Evolutionary conservation across 2,329 filamentous ascomycete species (phyloP).

Genomic region (Ceratocystis harringtonii): DNA sequence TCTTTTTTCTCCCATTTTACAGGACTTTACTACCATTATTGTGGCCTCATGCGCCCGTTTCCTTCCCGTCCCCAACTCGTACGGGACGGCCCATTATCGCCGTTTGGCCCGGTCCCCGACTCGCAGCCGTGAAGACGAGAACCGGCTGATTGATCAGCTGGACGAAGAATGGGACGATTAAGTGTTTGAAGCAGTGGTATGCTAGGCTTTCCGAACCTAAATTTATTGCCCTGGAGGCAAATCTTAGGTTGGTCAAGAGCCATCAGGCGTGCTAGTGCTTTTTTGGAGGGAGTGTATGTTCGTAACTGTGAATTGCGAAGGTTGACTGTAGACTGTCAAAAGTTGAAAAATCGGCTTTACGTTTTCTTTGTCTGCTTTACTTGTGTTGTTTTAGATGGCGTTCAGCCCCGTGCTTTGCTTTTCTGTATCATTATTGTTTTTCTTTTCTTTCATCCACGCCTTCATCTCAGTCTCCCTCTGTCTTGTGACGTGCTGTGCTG

Average conservation of each 20-base stretch:
- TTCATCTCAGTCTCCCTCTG: background rate
- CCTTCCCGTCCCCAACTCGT: conserved; percentile 34
- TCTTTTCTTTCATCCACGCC: background rate
- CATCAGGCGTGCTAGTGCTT: background rate
- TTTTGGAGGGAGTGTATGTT: background rate
- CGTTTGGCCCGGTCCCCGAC: conserved; percentile 42
- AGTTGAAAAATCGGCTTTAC: background rate
- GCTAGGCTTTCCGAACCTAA: too few species aligned
- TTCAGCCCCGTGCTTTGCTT: background rate
- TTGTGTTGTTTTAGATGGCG: background rate
- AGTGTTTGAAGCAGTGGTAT: background rate
- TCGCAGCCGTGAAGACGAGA: conserved; percentile 62
- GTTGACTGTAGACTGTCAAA: background rate
- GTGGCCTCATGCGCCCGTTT: conserved; percentile 55
- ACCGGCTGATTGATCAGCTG: conserved; percentile 83
- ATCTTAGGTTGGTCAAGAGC: background rate
- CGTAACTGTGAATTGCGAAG: background rate
- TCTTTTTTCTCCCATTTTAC: conserved; percentile 6
- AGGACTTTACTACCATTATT: conserved; percentile 53
- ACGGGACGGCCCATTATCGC: conserved; percentile 45
- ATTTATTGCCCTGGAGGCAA: background rate
- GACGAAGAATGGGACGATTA: conserved; percentile 94
- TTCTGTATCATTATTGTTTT: background rate
- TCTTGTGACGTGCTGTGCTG: background rate
- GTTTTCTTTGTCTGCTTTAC: background rate